phyloP scores from a whole-genome alignment of 148 eudicot species.

The Heliamphora exappendiculata region DNA sequence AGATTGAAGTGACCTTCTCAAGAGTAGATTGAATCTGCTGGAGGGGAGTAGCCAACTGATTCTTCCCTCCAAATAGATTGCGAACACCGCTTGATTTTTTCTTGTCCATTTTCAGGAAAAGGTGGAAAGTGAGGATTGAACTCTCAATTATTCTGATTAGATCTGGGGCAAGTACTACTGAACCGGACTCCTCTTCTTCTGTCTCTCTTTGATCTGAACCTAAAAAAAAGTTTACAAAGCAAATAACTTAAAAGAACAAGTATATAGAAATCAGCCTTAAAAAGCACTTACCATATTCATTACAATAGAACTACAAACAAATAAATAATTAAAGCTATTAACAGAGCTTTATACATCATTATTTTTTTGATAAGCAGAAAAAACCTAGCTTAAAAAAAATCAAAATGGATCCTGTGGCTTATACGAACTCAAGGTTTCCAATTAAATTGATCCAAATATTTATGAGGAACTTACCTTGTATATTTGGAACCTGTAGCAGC shows the following conservation, averaged over 20 bases:
- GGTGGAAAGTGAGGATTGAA: conserved; percentile 67
- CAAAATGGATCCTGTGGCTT: neutral
- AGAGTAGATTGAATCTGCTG: conserved; percentile 74
- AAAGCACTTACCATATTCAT: neutral
- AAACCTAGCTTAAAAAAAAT: neutral
- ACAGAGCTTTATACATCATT: neutral
- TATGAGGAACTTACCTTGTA: conserved; percentile 44
- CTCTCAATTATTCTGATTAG: conserved; percentile 53
- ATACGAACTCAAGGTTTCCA: neutral
- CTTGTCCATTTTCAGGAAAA: conserved; percentile 80
- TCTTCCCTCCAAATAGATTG: conserved; percentile 64
- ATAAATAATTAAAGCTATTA: neutral
- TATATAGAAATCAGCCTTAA: neutral
- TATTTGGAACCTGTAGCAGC: conserved; percentile 79
- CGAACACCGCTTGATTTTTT: conserved; percentile 55
- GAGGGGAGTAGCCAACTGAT: conserved; percentile 60
- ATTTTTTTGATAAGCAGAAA: neutral
- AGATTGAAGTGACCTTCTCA: conserved; percentile 47
- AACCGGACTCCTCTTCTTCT: conserved; percentile 50
- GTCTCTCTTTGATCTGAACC: conserved; percentile 35
- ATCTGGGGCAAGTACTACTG: conserved; percentile 58
- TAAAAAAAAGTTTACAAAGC: conserved; percentile 14
- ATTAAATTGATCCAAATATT: neutral
- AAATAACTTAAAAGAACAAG: neutral
- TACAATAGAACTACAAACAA: neutral